phyloP scores from a whole-genome alignment of 2,329 filamentous ascomycete genomes.

The Amylocarpus encephaloides region DNA sequence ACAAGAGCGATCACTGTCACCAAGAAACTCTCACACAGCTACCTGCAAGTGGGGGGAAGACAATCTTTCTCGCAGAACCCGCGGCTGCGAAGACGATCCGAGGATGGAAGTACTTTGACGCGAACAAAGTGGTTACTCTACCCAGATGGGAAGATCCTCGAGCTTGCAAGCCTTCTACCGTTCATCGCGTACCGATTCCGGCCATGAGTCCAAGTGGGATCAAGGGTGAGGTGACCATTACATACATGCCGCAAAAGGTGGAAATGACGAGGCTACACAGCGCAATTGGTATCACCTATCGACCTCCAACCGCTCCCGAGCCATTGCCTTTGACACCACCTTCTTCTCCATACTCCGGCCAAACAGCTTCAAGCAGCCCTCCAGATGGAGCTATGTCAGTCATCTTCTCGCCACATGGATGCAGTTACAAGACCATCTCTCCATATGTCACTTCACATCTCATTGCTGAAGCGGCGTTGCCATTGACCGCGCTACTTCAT shows the following conservation, averaged over 20 bases:
- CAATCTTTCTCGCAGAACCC: constrained; percentile 60
- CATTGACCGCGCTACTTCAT: constrained; percentile 58
- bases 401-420: constrained; percentile 60
- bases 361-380: constrained; percentile 29
- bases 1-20: constrained; percentile 65
- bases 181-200: constrained; percentile 45
- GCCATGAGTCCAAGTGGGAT: constrained; percentile 44
- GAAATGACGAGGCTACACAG: constrained; percentile 57
- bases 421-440: constrained; percentile 45
- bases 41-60: constrained; percentile 44
- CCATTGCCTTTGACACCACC: constrained; percentile 18
- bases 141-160: constrained; percentile 41
- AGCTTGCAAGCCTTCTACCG: constrained; percentile 22
- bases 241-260: constrained; percentile 54
- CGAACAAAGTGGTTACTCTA: constrained; percentile 40
- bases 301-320: constrained; percentile 34
- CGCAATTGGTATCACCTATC: constrained; percentile 67
- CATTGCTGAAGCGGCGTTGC: constrained; percentile 48
- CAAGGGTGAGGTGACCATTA: constrained; percentile 64
- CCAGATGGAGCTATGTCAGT: constrained; percentile 48
- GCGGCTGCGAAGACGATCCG: constrained; percentile 58
- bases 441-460: constrained; percentile 53
- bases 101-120: constrained; percentile 62
- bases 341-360: constrained; percentile 18
- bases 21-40: constrained; percentile 62